Conservation (phyloP, 2,329 filamentous ascomycete species). For the Cordyceps pruinosa region DNA sequence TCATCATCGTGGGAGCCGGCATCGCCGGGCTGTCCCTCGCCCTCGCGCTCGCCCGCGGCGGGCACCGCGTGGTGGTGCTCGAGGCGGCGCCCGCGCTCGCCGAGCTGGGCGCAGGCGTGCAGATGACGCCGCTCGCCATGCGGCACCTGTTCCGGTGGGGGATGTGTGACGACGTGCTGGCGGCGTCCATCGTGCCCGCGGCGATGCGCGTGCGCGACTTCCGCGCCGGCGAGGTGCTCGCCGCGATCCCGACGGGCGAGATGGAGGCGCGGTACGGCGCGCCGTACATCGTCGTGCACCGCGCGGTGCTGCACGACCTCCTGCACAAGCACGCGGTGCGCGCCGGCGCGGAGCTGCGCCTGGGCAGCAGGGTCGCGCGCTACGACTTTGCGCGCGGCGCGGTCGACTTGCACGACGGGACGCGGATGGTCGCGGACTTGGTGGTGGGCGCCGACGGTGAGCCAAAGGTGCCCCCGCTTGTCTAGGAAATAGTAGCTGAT, state of each 20-base stretch:
- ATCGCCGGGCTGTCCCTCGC: constrained; percentile 32
- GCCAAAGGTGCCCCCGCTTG: neutral
- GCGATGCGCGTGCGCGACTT: constrained; percentile 21
- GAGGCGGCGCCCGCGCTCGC: constrained; percentile 40
- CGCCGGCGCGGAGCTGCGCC: constrained; percentile 20
- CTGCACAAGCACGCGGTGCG: constrained; percentile 22
- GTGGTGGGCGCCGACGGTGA: constrained; percentile 31
- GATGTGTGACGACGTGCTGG: constrained; percentile 16
- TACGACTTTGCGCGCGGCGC: constrained; percentile 19
- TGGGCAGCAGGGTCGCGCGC: constrained; percentile 19
- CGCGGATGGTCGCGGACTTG: constrained; percentile 22
- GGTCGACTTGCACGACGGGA: constrained; percentile 19
- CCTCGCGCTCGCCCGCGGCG: constrained; percentile 33
- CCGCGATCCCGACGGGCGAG: constrained; percentile 14
- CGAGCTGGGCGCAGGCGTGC: constrained; percentile 27
- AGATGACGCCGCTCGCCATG: constrained; percentile 26
- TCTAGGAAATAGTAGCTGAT: neutral
- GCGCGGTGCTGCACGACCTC: constrained; percentile 28
- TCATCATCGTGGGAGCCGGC: constrained; percentile 39
- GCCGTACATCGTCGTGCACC: constrained; percentile 29
- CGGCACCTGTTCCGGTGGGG: constrained; percentile 26
- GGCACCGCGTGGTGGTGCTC: constrained; percentile 42
- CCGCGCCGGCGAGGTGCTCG: constrained; percentile 20
- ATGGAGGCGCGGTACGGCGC: constrained; percentile 22
- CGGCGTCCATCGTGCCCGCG: constrained; percentile 17